Evolutionary conservation across 164 flowering plant genomes (phyloP).

Genomic region (Chimonanthus salicifolius): DNA sequence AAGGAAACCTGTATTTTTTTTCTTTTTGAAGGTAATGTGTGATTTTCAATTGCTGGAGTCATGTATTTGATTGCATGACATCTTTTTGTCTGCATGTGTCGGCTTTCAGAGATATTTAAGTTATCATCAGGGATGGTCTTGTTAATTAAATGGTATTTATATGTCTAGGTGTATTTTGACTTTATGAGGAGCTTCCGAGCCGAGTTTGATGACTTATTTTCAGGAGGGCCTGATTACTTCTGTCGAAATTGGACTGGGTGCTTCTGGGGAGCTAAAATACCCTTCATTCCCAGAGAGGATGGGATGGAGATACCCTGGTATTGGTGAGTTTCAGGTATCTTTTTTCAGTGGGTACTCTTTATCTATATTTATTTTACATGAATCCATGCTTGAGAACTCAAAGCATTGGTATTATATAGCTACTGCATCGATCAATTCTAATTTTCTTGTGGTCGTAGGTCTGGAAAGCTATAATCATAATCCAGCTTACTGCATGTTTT

Average conservation of each 20-base stretch:
- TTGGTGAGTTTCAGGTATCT: conserved; percentile 97
- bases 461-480: not conserved
- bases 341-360: conserved; percentile 4
- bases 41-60: too few relatives aligned
- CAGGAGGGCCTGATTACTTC: conserved; percentile 59
- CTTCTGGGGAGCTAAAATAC: conserved; percentile 76
- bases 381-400: conserved; percentile 1
- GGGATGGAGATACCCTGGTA: conserved; percentile 92
- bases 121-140: not conserved
- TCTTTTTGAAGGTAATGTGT: too few relatives aligned
- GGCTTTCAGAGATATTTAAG: not conserved
- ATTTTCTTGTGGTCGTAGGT: not conserved
- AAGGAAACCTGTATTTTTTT: too few relatives aligned
- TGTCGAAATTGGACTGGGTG: conserved; percentile 81
- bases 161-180: conserved; percentile 74
- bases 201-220: conserved; percentile 83
- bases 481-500: not conserved
- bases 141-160: not conserved
- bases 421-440: not conserved
- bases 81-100: not conserved
- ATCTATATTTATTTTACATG: conserved; percentile 1
- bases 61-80: not conserved
- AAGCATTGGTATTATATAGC: not conserved
- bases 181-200: conserved; percentile 86
- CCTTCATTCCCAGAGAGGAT: conserved; percentile 70